Base-by-base conservation (phyloP, 2,329 filamentous ascomycete genomes). In the Paraphaeosphaeria sporulosa region DNA sequence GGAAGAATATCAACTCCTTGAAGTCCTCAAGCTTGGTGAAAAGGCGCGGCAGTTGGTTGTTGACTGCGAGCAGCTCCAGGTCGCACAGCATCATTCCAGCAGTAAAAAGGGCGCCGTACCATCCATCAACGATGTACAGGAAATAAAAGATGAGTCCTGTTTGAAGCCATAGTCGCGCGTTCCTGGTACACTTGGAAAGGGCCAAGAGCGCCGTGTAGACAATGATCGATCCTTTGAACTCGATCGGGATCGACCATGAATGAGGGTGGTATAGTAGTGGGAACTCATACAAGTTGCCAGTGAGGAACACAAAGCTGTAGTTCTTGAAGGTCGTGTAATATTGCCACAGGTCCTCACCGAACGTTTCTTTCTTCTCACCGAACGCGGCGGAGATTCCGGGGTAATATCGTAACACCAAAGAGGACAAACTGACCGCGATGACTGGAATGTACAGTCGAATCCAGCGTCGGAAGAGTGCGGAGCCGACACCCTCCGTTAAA, bases 51-150 rank as follows among this genome's bases (percentile, higher is more conserved):
- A 76, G 68, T 51, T 73, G 55, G 42, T 65, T 67, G 25, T 69
- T 59, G 7, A 71, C 50, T 12, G 71, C 67, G 9, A 77, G 66
- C 19, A 78, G 60, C 42, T 78, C 75, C 17, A 78, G 69, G 57
- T 78, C 76, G 62, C 72, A 75, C 8, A 78, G 67, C n/a, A 77
- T 52, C 68, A 74, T 73, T 58, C 76, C 76, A 15, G 67, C 59
- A 54, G 76, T 69, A 62, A 79, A 78, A 9, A 79, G 57, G 12
- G 74, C 70, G 32, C 84, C 85, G 69, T 86, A 87, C 75, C 83
- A 86, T 25, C 87, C 89, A 71, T 92, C 89, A 3, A 83, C 83
- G 54, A 91, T 83, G 72, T 89, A 90, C 71, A 91, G 79, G 69
- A 90, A 90, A 76, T 91, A 92, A 63, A 81, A 79, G 21, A 87